A percentile compares a stretch with the other conserved stretches of the same genome.
phyloP scores from a whole-genome alignment of 371 early-diverging fungal species.

The Batkoa obscura region DNA sequence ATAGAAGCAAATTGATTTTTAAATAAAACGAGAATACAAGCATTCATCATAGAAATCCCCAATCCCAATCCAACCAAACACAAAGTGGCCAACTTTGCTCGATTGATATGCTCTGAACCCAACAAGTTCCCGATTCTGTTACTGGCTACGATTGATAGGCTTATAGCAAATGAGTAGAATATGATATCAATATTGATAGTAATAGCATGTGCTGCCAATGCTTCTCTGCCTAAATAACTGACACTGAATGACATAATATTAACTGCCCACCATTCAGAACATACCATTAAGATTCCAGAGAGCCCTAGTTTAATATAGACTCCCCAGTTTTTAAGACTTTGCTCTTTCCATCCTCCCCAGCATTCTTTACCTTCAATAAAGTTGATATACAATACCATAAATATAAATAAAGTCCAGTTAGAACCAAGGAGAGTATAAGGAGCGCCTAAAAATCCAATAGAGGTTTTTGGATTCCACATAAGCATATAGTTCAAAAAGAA shows the following conservation, averaged over 20 bases:
- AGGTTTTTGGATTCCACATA: conserved; percentile 39
- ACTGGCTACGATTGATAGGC: conserved; percentile 37
- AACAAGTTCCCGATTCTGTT: conserved; percentile 59
- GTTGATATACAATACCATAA: conserved; percentile 36
- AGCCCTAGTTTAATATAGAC: conserved; percentile 39
- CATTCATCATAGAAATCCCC: conserved; percentile 13
- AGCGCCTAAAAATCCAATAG: conserved; percentile 65
- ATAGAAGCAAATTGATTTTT: conserved; percentile 12
- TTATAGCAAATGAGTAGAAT: conserved; percentile 41
- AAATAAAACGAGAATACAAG: too few relatives aligned
- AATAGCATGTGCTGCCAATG: conserved; percentile 70
- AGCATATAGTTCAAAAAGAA: conserved; percentile 45
- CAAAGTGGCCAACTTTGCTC: conserved; percentile 11
- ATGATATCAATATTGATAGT: conserved; percentile 44
- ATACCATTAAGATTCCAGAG: conserved; percentile 44
- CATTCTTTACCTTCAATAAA: conserved; percentile 41
- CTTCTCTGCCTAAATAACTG: conserved; percentile 46
- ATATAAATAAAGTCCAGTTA: conserved; percentile 43
- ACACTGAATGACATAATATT: conserved; percentile 58
- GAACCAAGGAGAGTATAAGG: conserved; percentile 58
- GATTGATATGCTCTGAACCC: conserved; percentile 17
- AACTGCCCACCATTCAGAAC: conserved; percentile 53
- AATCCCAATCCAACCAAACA: conserved; percentile 24
- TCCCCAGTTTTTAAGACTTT: conserved; percentile 35
- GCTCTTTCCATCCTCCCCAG: conserved; percentile 78